These are phyloP conservation scores for Bruguiera hainesii DNA, from an alignment of 441 rosid genomes.

Conservation along the genomic window DNA sequence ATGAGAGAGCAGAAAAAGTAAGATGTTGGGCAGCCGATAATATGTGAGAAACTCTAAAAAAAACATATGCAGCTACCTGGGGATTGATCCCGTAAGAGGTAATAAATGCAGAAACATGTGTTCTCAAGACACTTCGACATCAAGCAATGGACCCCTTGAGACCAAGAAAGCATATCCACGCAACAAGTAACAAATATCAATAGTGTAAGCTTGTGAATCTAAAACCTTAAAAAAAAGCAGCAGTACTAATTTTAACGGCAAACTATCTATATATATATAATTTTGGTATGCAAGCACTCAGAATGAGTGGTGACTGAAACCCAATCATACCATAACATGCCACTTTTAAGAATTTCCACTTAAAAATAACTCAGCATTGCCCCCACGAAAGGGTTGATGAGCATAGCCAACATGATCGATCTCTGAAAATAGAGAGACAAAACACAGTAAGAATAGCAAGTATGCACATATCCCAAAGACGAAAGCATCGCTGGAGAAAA, in stretches of 20 bases:
- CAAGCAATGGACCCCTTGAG: conserved; percentile 76
- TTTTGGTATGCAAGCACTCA: conserved; percentile 13
- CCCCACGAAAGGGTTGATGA: conserved; percentile 88
- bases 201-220: background rate
- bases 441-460: conserved; percentile 14
- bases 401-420: conserved; percentile 82
- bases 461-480: conserved; percentile 10
- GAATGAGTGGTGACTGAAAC: conserved; percentile 11
- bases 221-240: too few species aligned
- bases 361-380: conserved; percentile 59
- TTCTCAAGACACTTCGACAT: conserved; percentile 82
- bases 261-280: background rate
- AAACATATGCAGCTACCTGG: conserved; percentile 48
- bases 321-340: conserved; percentile 46
- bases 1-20: conserved; percentile 22
- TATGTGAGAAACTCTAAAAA: conserved; percentile 1
- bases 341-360: conserved; percentile 69
- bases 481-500: conserved; percentile 19
- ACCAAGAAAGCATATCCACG: conserved; percentile 8
- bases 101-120: conserved; percentile 84
- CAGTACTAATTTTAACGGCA: too few species aligned
- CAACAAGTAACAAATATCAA: conserved; percentile 3
- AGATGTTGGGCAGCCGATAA: conserved; percentile 8
- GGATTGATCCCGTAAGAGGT: conserved; percentile 88
- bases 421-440: conserved; percentile 40